These are phyloP conservation scores for Brassica hybrid DNA, from an alignment of 441 rosid genomes.

Conservation along the genomic window DNA sequence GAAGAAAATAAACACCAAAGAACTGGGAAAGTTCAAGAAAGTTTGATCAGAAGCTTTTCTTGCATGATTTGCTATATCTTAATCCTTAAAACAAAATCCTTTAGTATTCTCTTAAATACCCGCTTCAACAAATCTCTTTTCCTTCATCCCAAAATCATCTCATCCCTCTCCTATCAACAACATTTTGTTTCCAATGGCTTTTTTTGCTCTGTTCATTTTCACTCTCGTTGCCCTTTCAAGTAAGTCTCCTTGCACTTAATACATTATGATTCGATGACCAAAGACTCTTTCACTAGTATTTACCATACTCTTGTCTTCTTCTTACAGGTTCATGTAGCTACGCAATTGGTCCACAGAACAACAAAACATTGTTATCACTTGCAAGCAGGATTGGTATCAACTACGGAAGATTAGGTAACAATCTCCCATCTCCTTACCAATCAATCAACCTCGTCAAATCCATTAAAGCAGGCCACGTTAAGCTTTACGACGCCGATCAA, in stretches of 20 bases:
- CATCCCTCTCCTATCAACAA: slow-evolving; percentile 14
- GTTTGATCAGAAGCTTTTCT: slow-evolving; percentile 26
- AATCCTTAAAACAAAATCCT: not conserved
- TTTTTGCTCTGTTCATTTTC: slow-evolving; percentile 16
- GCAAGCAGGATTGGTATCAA: slow-evolving; percentile 64
- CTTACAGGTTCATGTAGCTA: slow-evolving; percentile 43
- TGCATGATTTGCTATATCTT: slow-evolving; percentile 25
- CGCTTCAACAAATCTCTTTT: slow-evolving; percentile 8
- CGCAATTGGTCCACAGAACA: slow-evolving; percentile 13
- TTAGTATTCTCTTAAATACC: slow-evolving; percentile 23
- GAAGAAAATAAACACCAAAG: slow-evolving; percentile 25
- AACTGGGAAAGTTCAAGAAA: slow-evolving; percentile 22
- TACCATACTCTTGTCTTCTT: not conserved
- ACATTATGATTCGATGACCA: not conserved
- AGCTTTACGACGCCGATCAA: slow-evolving; percentile 66
- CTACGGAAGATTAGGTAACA: slow-evolving; percentile 68
- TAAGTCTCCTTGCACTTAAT: slow-evolving; percentile 15
- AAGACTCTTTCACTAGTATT: not conserved
- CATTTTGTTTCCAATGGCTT: slow-evolving; percentile 25
- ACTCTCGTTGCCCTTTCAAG: slow-evolving; percentile 23
- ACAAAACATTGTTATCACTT: slow-evolving; percentile 21
- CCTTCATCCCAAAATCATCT: slow-evolving; percentile 21
- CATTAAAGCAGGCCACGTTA: slow-evolving; percentile 54
- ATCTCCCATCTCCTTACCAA: slow-evolving; percentile 60
- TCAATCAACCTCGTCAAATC: slow-evolving; percentile 56